Evolutionary conservation across 306 rosid species (phyloP), one percentile per base, ranked within the genome.

Genomic region (Acacia acuminata): DNA sequence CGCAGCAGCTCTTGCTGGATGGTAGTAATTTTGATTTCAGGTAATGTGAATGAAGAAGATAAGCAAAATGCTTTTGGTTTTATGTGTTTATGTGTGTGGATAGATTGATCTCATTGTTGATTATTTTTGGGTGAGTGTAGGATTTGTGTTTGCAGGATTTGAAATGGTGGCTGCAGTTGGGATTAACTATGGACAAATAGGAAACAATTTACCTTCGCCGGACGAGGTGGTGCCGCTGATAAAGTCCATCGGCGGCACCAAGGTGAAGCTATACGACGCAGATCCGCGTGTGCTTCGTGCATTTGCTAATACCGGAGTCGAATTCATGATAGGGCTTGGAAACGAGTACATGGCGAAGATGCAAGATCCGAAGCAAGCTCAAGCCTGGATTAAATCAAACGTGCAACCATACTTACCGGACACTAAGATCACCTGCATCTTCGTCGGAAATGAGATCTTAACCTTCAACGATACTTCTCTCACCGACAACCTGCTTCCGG

Each of bases 101-200:
- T 19, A 55, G 1, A 24, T 15, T n/a, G 2, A 66, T 67, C 71
- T 53, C 25, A 32, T 43, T 17, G 4, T 73, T 24, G 63, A 47
- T 64, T 15, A 15, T 7, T 5, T 30, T 14, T 30, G 14, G 24
- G 3, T 60, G 25, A 42, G 60, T n/a, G 14, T 50, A 89, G 91
- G 80, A 17, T 22, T 84, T 3, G 16, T 84, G 81, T 73, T 76
- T 51, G 78, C 88, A 20, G 83, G 22, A 70, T 44, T 53, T 0
- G 47, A 43, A 7, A 77, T 53, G 88, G 93, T 80, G 0, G 71
- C 24, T 3, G 86, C 97, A n/a, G 79, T 94, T 44, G 98, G 99
- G 16, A 86, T 96, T 24, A 96, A 96, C 90, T 96, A 96, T 78
- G 98, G 99, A 17, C 99, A 94, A 85, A 94, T 96, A 17, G 98